Base-by-base conservation (phyloP, 78 protist species). In the Dictyostelium brefeldianum region DNA sequence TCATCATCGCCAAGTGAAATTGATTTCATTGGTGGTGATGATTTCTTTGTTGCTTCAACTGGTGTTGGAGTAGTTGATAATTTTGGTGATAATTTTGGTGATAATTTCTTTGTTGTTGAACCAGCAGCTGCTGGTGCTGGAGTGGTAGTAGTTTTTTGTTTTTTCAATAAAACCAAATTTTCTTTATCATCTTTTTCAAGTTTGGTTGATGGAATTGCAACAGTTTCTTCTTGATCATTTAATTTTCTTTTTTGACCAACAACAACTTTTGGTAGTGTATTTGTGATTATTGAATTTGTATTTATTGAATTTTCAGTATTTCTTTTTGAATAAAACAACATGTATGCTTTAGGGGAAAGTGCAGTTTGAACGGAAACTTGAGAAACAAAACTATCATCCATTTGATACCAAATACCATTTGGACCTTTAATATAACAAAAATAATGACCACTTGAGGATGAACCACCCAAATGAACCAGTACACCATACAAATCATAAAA, bases 381-480 rank as follows among this genome's bases (percentile, higher is more conserved):
- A 4, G 51, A 36, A 14, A 95, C 97, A 31, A 14, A 50, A 14
- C 59, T 41, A 57, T 95, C 97, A 59, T 95, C 81, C 77, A 89
- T 41, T 29, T 46, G 36, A 65, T 89, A 71, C 95, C 97, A 94
- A n/a, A 81, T 22, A 8, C 83, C 87, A 71, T 57, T 89, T 12
- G 92, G 73, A 56, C 67, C 41, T 22, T 83, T 81, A 29, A 83
- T 83, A 73, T 65, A 95, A 51, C 97, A 57, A 84, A 80, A 96
- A 90, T 98, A 98, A 79, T 98, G 99, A 50, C 99, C 99, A 5
- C 94, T 81, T 53, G 69, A 75, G 1, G 90, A 14, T 18, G 95
- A 47, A 29, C 29, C 36, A 20, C 99, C 99, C 7, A 31, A 14
- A 78, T 98, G 99, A 22, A 97, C 98, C 36, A 98, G 70, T 41